Evolutionary conservation across 2,329 filamentous ascomycete genomes (phyloP).

Genomic region (Lasiodiplodia sp.): DNA sequence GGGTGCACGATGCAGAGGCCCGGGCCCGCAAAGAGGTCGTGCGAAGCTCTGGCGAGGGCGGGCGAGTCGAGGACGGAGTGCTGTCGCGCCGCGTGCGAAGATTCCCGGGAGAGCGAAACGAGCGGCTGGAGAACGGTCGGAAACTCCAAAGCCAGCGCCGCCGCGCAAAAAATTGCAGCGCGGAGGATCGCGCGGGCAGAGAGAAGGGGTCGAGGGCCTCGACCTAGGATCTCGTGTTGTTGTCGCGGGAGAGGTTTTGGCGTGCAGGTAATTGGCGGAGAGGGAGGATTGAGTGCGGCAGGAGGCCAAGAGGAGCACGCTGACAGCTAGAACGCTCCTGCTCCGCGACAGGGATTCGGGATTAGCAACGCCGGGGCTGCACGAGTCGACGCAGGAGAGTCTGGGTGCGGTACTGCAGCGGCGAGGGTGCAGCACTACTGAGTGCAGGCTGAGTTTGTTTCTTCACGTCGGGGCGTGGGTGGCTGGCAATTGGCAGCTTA

Average conservation of each 20-base stretch:
- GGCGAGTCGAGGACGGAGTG: conserved; percentile 5
- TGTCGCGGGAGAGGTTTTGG: conserved; percentile 19
- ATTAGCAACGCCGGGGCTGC: conserved; percentile 17
- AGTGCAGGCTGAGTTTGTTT: conserved; percentile 5
- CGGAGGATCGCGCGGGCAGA: conserved; percentile 5
- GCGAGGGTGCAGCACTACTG: background rate
- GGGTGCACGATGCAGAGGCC: conserved; percentile 7
- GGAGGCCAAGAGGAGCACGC: conserved; percentile 30
- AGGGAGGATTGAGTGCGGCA: conserved; percentile 27
- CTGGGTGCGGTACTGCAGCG: background rate
- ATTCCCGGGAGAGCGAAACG: conserved; percentile 26
- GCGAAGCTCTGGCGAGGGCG: background rate
- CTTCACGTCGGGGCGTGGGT: conserved; percentile 17
- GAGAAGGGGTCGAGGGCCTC: conserved; percentile 2
- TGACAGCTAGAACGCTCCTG: conserved; percentile 27
- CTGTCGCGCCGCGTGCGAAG: conserved; percentile 18
- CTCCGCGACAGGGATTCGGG: conserved; percentile 29
- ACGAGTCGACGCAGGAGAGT: conserved; percentile 21
- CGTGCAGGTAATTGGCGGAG: conserved; percentile 28
- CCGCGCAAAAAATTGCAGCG: background rate
- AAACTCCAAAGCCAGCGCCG: conserved; percentile 5
- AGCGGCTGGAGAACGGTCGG: conserved; percentile 19
- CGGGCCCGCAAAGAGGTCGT: conserved; percentile 1
- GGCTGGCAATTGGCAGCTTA: conserved; percentile 25
- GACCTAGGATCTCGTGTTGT: conserved; percentile 4